phyloP scores from a whole-genome alignment of 441 rosid genomes.

The Gossypium gossypioides region DNA sequence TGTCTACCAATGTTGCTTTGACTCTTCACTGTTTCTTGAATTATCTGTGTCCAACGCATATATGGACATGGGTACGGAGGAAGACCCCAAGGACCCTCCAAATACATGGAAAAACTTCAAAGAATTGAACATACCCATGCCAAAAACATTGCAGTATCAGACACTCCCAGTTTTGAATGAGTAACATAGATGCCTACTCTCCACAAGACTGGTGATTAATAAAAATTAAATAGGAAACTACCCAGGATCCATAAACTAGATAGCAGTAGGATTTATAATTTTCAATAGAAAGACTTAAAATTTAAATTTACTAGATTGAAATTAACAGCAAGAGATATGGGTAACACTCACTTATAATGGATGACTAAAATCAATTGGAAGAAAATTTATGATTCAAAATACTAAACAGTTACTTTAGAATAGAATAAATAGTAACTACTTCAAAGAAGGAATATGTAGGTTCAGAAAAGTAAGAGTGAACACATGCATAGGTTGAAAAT shows the following conservation, averaged over 20 bases:
- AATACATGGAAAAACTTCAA: not conserved
- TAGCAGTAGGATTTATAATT: not conserved
- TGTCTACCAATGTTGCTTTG: not conserved
- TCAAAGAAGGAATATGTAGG: not conserved
- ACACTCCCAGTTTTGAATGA: not conserved
- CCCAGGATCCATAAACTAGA: not conserved
- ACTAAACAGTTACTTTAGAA: not conserved
- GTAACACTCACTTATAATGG: not conserved
- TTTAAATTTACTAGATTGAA: not conserved
- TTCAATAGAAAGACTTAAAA: not conserved
- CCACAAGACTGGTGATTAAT: not conserved
- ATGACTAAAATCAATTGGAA: slow-evolving; percentile 2
- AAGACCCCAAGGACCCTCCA: not conserved
- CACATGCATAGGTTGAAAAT: not conserved
- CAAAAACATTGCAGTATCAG: not conserved
- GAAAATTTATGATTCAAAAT: not conserved
- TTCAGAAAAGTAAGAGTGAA: not conserved
- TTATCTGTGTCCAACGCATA: not conserved
- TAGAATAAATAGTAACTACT: not conserved
- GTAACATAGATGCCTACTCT: not conserved
- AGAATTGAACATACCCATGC: not conserved
- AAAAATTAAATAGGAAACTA: not conserved
- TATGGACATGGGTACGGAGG: not conserved
- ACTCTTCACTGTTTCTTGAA: not conserved
- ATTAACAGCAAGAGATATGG: not conserved